Base-by-base conservation (phyloP, 1,284 basidiomycete genomes). In the Moniliophthora roreri region DNA sequence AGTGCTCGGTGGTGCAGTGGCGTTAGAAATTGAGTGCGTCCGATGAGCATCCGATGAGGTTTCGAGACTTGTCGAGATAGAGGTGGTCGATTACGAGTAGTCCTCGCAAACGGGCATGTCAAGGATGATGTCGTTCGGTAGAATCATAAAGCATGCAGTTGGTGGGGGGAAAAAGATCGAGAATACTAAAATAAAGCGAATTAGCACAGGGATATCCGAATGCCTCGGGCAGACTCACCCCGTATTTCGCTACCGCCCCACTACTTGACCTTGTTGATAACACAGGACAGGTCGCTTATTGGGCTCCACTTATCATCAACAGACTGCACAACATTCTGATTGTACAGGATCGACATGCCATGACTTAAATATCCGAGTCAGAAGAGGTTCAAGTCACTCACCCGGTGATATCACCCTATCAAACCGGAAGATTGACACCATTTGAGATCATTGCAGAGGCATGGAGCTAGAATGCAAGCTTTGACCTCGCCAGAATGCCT, bases 111-210 rank as follows among this genome's bases (percentile, higher is more conserved):
- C 61, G 2, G 70, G 62, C 36, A 74, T 60, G 53, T 74, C 72
- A 13, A 72, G 66, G 37, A 73, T 38, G 51, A 74, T 60, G 56
- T 71, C 69, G 37, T 60, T 58, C 26, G 66, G 57, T 55, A 26
- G 66, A 53, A 39, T 72, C 63, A 40, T 73, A 64, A 74, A 1
- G 72, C 67, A 20, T 73, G 73, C 54, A 73, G 8, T 15, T 61
- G 55, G 50, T 73, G 71, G 62, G 74, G 74, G 48, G 58, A 65
- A 57, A 72, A 73, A 61, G 73, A 73, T 0, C 70, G 64, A 28
- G 66, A 64, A 28, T 66, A 66, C 58, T 73, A 55, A 5, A 7
- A n/a, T n/a, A n/a, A n/a, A n/a, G 18, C 20, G 15, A 24, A n/a
- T 20, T 18, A 40, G 53, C 23, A 32, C 34, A 3, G 2, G 26